These are phyloP conservation scores for Aureobasidium melanogenum DNA, from an alignment of 2,329 filamentous ascomycete genomes.

Conservation along the genomic window DNA sequence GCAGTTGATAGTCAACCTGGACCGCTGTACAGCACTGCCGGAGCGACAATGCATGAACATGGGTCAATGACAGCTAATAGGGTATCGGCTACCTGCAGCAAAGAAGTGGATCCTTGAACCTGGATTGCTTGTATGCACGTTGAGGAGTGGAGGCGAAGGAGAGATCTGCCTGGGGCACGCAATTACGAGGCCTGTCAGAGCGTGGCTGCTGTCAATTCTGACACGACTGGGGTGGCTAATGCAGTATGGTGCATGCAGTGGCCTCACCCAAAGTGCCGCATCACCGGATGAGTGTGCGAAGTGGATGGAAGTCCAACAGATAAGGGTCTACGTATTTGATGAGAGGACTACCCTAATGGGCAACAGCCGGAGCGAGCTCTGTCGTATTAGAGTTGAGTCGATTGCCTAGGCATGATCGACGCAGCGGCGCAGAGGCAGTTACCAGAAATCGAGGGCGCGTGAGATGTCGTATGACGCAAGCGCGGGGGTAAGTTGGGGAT, in stretches of 20 bases:
- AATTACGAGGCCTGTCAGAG: slow-evolving; percentile 2
- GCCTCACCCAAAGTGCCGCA: background rate
- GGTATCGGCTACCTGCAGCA: slow-evolving; percentile 7
- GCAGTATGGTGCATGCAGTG: background rate
- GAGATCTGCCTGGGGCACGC: background rate
- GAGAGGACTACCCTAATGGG: background rate
- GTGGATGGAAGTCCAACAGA: background rate
- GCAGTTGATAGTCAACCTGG: background rate
- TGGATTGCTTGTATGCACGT: slow-evolving; percentile 5
- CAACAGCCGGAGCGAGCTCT: background rate
- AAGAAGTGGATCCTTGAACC: slow-evolving; percentile 1
- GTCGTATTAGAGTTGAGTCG: background rate
- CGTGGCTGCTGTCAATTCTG: slow-evolving; percentile 3
- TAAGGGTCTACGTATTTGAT: background rate
- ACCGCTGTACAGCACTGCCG: background rate
- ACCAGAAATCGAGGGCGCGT: background rate
- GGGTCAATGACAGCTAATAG: background rate
- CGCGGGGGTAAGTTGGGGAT: background rate
- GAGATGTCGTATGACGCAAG: slow-evolving; percentile 6
- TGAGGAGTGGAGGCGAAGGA: background rate
- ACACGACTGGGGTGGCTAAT: background rate
- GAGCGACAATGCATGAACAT: background rate
- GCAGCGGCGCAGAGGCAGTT: background rate
- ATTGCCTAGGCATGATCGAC: slow-evolving; percentile 1
- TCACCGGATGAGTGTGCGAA: background rate